phyloP scores from a whole-genome alignment of 805 yeast genomes.

The Starmerella ratchasimensis region DNA sequence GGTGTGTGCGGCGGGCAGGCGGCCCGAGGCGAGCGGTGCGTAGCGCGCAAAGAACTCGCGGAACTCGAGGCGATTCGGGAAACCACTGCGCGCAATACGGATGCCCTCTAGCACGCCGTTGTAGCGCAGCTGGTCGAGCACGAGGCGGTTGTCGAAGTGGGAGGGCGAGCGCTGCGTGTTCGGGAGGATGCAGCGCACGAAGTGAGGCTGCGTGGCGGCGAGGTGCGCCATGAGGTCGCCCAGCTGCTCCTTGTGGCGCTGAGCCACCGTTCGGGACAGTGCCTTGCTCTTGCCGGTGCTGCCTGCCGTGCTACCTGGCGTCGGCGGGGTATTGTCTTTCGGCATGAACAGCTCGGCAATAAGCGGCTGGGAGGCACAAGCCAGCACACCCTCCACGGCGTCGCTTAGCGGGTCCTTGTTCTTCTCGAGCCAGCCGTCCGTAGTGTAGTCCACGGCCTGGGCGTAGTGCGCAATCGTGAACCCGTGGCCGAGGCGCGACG shows the following conservation, averaged over 20 bases:
- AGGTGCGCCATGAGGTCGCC: conserved; percentile 56
- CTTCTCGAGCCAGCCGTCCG: conserved; percentile 86
- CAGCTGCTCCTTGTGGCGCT: conserved; percentile 78
- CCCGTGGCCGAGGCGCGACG: conserved; percentile 62
- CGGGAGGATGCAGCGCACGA: conserved; percentile 91
- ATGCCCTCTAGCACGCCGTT: conserved; percentile 98
- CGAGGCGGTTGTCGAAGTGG: conserved; percentile 58
- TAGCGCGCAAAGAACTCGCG: conserved; percentile 68
- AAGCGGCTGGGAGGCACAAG: conserved; percentile 43
- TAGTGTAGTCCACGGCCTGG: conserved; percentile 85
- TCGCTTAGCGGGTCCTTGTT: conserved; percentile 88
- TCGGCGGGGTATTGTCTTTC: conserved; percentile 3
- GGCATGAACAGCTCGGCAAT: conserved; percentile 39
- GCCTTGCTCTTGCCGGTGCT: conserved; percentile 17
- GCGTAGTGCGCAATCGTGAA: conserved; percentile 88
- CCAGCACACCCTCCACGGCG: conserved; percentile 46
- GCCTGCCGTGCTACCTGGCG: no score
- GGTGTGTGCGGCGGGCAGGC: conserved; percentile 29
- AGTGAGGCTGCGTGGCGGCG: conserved; percentile 79
- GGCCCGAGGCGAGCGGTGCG: conserved; percentile 42
- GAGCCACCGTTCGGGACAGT: conserved; percentile 66
- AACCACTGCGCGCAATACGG: conserved; percentile 92
- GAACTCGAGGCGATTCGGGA: conserved; percentile 81
- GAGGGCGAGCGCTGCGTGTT: conserved; percentile 61
- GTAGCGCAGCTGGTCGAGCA: conserved; percentile 80